A percentile compares a stretch with the other conserved stretches of the same genome.
These are phyloP conservation scores for Curvularia sp. DNA, from an alignment of 2,329 filamentous ascomycete species.

Conservation along the genomic window DNA sequence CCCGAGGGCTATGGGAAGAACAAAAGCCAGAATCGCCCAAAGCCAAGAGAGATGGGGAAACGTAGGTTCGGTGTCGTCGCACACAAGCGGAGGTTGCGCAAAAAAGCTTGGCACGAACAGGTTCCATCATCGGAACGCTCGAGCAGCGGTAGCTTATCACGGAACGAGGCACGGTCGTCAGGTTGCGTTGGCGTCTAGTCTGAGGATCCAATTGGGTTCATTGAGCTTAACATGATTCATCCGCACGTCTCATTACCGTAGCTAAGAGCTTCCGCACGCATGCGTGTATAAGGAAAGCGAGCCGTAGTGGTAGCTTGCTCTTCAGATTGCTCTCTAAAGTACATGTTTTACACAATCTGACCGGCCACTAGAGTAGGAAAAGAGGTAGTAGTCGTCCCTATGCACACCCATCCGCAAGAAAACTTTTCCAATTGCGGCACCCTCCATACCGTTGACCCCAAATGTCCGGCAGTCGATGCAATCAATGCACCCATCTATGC, in stretches of 20 bases:
- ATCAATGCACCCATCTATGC: conserved; percentile 49
- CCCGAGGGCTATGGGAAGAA: background rate
- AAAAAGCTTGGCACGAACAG: conserved; percentile 44
- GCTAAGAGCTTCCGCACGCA: conserved; percentile 28
- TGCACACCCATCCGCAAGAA: conserved; percentile 50
- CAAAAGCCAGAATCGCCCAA: background rate
- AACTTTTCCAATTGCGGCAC: conserved; percentile 44
- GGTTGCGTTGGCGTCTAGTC: conserved; percentile 29
- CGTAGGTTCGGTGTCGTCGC: conserved; percentile 1
- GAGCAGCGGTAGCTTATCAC: conserved; percentile 32
- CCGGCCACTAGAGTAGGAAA: conserved; percentile 50
- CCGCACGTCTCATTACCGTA: conserved; percentile 37
- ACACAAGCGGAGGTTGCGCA: conserved; percentile 33
- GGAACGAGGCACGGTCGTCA: conserved; percentile 22
- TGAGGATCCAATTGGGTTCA: conserved; percentile 33
- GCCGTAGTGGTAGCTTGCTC: conserved; percentile 50
- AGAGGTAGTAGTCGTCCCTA: conserved; percentile 49
- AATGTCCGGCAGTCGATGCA: conserved; percentile 44
- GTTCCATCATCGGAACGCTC: conserved; percentile 29
- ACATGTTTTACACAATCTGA: conserved; percentile 55
- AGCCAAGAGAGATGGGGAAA: background rate
- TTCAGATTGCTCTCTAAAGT: conserved; percentile 54
- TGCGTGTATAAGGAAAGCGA: conserved; percentile 38
- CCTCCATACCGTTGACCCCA: conserved; percentile 45
- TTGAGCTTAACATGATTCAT: conserved; percentile 36